Conservation (phyloP, 2,329 filamentous ascomycete genomes). For the Diaporthe vaccinii region DNA sequence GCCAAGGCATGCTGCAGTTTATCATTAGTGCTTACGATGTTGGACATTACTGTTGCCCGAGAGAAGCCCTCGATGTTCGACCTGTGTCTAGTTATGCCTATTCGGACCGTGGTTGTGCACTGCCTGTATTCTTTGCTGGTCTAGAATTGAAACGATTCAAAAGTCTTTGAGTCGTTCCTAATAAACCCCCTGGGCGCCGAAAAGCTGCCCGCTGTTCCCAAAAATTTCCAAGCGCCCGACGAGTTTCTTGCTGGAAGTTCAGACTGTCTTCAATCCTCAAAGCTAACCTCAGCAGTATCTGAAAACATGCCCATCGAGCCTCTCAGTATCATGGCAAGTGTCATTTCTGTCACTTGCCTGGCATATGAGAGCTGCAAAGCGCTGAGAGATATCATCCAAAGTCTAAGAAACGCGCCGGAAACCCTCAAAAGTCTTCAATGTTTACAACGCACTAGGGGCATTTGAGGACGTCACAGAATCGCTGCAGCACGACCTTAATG, state of each 20-base stretch:
- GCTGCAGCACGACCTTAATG: neutral
- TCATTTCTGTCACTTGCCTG: constrained; percentile 17
- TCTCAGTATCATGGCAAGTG: constrained; percentile 31
- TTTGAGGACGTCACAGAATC: constrained; percentile 15
- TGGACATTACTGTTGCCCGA: neutral
- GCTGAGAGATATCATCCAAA: constrained; percentile 3
- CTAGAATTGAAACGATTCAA: neutral
- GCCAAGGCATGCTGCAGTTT: neutral
- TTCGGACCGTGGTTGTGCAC: neutral
- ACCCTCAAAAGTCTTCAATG: constrained; percentile 1
- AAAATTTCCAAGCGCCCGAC: neutral
- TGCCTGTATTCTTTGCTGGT: neutral
- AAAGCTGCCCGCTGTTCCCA: neutral
- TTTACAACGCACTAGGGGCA: neutral
- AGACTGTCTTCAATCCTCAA: neutral
- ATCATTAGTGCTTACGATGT: neutral
- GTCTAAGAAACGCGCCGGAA: neutral
- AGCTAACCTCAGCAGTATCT: neutral
- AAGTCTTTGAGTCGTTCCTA: neutral
- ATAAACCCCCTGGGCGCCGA: neutral
- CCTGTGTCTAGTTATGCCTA: too few relatives aligned
- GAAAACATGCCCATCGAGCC: neutral
- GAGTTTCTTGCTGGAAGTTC: neutral
- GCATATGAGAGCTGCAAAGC: constrained; percentile 18
- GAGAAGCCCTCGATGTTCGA: neutral